Evolutionary conservation across 2,329 filamentous ascomycete species (phyloP).

Genomic region (Colletotrichum nymphaeae): DNA sequence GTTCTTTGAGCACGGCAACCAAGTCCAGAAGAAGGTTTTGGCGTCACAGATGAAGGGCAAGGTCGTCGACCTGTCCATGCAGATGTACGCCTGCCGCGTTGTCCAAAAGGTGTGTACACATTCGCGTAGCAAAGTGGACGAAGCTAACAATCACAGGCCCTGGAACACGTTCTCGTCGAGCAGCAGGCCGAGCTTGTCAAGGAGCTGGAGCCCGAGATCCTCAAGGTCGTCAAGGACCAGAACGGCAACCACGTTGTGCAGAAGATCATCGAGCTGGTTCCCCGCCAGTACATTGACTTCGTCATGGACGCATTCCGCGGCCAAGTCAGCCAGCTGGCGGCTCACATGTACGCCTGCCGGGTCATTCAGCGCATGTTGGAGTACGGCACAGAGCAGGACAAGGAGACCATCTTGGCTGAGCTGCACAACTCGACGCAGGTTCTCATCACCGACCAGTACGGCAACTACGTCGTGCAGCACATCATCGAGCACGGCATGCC

Average conservation of each 20-base stretch:
- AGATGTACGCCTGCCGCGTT: slow-evolving; percentile 95
- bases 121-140: neutral
- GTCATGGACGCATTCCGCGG: slow-evolving; percentile 84
- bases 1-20: slow-evolving; percentile 95
- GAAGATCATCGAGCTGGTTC: slow-evolving; percentile 87
- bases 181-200: slow-evolving; percentile 87
- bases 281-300: slow-evolving; percentile 82
- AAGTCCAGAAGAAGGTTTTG: slow-evolving; percentile 89
- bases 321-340: slow-evolving; percentile 78
- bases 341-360: slow-evolving; percentile 88
- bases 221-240: slow-evolving; percentile 84
- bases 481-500: slow-evolving; percentile 83
- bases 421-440: slow-evolving; percentile 77
- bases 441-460: slow-evolving; percentile 88
- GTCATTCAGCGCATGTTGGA: slow-evolving; percentile 95
- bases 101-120: slow-evolving; percentile 83
- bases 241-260: slow-evolving; percentile 98
- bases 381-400: slow-evolving; percentile 78
- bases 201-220: slow-evolving; percentile 82
- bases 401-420: slow-evolving; percentile 79
- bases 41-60: slow-evolving; percentile 90
- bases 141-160: slow-evolving; percentile 66
- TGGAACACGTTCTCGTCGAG: slow-evolving; percentile 91
- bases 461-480: slow-evolving; percentile 97
- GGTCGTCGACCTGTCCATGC: slow-evolving; percentile 80